A percentile compares a stretch with the other conserved stretches of the same genome.
phyloP scores from a whole-genome alignment of 768 basidiomycete species.

The Collybiopsis luxurians region DNA sequence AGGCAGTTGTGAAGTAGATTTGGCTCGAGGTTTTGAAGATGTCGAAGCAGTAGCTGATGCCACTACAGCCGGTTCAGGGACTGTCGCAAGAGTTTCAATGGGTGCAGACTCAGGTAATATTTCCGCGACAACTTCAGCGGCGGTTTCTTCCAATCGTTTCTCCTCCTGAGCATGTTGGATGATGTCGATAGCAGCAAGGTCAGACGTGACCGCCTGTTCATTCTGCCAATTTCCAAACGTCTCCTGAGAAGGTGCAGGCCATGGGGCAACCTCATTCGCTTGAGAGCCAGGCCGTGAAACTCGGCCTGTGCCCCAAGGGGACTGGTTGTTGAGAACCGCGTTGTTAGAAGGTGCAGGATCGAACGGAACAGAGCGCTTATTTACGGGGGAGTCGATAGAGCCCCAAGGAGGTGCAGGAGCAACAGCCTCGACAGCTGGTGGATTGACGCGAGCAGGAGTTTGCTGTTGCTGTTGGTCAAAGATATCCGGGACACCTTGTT shows the following conservation, averaged over 20 bases:
- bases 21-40: conserved; percentile 17
- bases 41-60: conserved; percentile 14
- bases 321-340: conserved; percentile 1
- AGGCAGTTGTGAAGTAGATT: conserved; percentile 6
- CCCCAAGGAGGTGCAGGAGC: conserved; percentile 32
- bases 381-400: conserved; percentile 20
- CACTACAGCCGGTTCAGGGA: conserved; percentile 10
- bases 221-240: neutral
- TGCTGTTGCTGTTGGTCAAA: neutral
- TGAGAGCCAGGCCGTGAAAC: conserved; percentile 22
- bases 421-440: conserved; percentile 6
- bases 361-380: conserved; percentile 33
- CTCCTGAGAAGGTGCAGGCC: neutral
- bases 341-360: conserved; percentile 44
- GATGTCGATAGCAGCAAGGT: conserved; percentile 55
- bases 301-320: conserved; percentile 3
- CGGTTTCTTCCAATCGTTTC: conserved; percentile 29
- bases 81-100: conserved; percentile 8
- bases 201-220: conserved; percentile 35
- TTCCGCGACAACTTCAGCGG: conserved; percentile 12
- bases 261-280: conserved; percentile 30
- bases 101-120: conserved; percentile 9
- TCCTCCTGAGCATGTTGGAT: conserved; percentile 59
- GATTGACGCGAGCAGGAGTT: neutral
- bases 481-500: neutral